Percentiles rank a stretch among this genome's conserved stretches.
Evolutionary conservation across 225 moss, liverwort and hornwort species (phyloP).

Genomic region (Polytrichum formosum): DNA sequence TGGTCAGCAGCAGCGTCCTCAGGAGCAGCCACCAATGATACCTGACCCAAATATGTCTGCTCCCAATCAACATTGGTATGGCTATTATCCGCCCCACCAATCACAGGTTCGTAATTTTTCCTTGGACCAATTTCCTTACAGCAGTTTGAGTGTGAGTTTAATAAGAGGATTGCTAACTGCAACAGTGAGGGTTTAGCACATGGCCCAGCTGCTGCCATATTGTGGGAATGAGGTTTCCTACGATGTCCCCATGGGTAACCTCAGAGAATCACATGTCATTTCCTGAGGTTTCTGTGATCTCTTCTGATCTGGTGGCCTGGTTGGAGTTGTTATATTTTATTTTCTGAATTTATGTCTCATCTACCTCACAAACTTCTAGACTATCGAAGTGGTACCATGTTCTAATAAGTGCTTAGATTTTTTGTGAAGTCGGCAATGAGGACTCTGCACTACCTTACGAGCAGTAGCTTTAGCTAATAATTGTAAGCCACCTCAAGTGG

Average conservation of each 20-base stretch:
- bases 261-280: too few species aligned
- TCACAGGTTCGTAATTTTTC: conserved; percentile 5
- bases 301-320: too few species aligned
- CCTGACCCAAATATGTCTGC: conserved; percentile 15
- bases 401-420: not conserved
- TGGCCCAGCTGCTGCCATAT: too few species aligned
- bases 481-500: too few species aligned
- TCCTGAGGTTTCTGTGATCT: too few species aligned
- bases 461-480: too few species aligned
- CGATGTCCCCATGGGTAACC: too few species aligned
- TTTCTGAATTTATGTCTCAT: conserved; percentile 31
- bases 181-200: too few species aligned
- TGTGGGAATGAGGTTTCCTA: too few species aligned
- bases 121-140: conserved; percentile 12
- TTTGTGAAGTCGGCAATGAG: not conserved
- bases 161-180: too few species aligned
- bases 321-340: not conserved
- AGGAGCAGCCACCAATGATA: conserved; percentile 33
- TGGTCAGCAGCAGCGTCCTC: conserved; percentile 41
- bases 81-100: conserved; percentile 70
- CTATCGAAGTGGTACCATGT: not conserved
- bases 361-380: conserved; percentile 1
- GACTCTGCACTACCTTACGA: too few species aligned
- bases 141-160: conserved; percentile 8
- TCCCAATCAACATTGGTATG: conserved; percentile 53